Evolutionary conservation across 495 filamentous ascomycete genomes (phyloP).

Genomic region (Letharia columbiana): DNA sequence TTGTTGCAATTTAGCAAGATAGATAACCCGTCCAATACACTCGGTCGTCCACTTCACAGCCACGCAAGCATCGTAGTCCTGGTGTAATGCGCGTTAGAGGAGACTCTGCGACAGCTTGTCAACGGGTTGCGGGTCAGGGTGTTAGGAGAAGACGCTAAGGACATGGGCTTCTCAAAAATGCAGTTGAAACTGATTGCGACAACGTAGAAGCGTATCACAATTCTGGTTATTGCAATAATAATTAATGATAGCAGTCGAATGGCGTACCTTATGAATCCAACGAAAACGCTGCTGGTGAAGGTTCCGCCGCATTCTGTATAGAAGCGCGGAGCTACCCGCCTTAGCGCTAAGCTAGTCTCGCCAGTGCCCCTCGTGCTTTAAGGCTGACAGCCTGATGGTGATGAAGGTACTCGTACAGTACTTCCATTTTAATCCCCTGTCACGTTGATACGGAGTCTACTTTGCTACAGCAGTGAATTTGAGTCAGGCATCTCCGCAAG

Average conservation of each 20-base stretch:
- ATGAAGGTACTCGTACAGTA: too few relatives aligned
- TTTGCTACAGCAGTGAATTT: too few relatives aligned
- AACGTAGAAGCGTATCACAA: too few relatives aligned
- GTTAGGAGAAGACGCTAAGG: not conserved
- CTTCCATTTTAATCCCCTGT: too few relatives aligned
- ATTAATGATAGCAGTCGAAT: not conserved
- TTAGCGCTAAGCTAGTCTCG: not conserved
- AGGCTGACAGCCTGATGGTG: too few relatives aligned
- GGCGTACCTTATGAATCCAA: not conserved
- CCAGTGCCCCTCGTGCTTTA: too few relatives aligned
- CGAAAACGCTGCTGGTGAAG: not conserved
- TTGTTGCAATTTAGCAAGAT: not conserved
- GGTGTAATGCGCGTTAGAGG: not conserved
- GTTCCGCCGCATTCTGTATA: not conserved
- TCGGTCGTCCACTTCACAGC: not conserved
- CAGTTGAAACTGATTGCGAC: not conserved
- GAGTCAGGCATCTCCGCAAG: too few relatives aligned
- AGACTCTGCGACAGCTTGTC: not conserved
- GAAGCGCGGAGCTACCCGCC: constrained; percentile 3
- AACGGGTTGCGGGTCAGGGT: not conserved
- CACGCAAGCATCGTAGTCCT: not conserved
- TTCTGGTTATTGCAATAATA: not conserved
- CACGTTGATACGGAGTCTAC: too few relatives aligned
- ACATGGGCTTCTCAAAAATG: not conserved
- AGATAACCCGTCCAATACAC: not conserved